Evolutionary conservation across 2,329 filamentous ascomycete species (phyloP).

Genomic region (Cercospora janseana): DNA sequence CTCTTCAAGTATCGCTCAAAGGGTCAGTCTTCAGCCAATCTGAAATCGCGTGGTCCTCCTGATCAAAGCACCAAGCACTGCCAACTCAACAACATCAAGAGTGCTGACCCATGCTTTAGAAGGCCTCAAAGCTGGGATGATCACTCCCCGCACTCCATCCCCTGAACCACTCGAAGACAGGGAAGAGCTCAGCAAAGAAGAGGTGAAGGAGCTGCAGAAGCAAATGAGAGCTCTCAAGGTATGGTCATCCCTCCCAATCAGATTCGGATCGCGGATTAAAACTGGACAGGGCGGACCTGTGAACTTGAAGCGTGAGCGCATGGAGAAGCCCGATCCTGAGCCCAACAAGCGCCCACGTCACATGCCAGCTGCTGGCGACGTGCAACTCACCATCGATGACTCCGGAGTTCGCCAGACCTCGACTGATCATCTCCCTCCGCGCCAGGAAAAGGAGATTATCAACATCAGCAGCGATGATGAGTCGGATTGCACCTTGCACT

Average conservation of each 20-base stretch:
- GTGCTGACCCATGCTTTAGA: neutral
- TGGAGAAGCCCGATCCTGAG: conserved; percentile 11
- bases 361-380: conserved; percentile 16
- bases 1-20: neutral
- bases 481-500: neutral
- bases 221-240: conserved; percentile 1
- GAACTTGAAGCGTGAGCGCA: conserved; percentile 25
- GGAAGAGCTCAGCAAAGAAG: conserved; percentile 15
- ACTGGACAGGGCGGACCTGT: neutral
- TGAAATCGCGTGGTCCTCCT: conserved; percentile 24
- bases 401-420: conserved; percentile 9
- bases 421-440: conserved; percentile 5
- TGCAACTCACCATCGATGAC: conserved; percentile 7
- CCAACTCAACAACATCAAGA: neutral
- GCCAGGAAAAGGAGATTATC: neutral
- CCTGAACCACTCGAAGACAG: conserved; percentile 20
- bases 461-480: neutral
- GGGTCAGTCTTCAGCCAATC: neutral
- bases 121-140: conserved; percentile 16
- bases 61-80: conserved; percentile 15
- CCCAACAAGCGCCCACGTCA: conserved; percentile 9
- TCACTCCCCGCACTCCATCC: conserved; percentile 22
- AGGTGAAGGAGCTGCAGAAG: conserved; percentile 20
- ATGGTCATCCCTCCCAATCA: neutral
- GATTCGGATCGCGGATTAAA: neutral